These are phyloP conservation scores for Penicillium palitans DNA, from an alignment of 2,329 filamentous ascomycete species.

Conservation along the genomic window DNA sequence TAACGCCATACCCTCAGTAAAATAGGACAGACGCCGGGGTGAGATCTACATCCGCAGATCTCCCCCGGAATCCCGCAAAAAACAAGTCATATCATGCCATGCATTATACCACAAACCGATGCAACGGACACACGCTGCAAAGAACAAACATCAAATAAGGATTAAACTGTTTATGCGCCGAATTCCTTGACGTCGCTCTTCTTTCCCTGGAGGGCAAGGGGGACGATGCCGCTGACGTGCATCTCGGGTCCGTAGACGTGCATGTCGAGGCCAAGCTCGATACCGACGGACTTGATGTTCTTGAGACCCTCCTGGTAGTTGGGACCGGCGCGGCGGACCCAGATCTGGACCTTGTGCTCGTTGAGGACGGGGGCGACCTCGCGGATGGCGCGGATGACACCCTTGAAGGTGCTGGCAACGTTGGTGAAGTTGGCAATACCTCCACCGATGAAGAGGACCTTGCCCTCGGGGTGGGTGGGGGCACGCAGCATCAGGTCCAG, in stretches of 20 bases:
- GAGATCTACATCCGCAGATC: conserved; percentile 13
- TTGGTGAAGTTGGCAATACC: conserved; percentile 99
- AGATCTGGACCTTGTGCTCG: conserved; percentile 98
- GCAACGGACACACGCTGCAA: conserved; percentile 32
- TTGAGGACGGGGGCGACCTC: conserved; percentile 81
- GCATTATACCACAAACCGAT: conserved; percentile 39
- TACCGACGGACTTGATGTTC: conserved; percentile 97
- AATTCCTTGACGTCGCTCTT: conserved; percentile 64
- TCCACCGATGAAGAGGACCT: conserved; percentile 98
- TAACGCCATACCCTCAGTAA: conserved; percentile 35
- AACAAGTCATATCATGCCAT: conserved; percentile 40
- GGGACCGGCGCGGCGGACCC: conserved; percentile 85
- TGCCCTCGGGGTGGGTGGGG: conserved; percentile 80
- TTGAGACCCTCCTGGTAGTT: conserved; percentile 99
- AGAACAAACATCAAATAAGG: conserved; percentile 30
- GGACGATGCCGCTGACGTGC: conserved; percentile 94
- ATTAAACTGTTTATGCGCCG: conserved; percentile 37
- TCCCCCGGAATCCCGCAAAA: conserved; percentile 24
- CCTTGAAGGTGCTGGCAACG: conserved; percentile 98
- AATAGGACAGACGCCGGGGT: conserved; percentile 26
- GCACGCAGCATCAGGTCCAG: conserved; percentile 96
- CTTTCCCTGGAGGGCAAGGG: conserved; percentile 74
- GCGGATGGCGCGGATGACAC: conserved; percentile 92
- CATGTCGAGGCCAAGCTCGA: conserved; percentile 94
- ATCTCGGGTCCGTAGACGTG: conserved; percentile 80